These are phyloP conservation scores for Epichloe amarillans DNA, from an alignment of 2,329 filamentous ascomycete genomes.

Conservation along the genomic window DNA sequence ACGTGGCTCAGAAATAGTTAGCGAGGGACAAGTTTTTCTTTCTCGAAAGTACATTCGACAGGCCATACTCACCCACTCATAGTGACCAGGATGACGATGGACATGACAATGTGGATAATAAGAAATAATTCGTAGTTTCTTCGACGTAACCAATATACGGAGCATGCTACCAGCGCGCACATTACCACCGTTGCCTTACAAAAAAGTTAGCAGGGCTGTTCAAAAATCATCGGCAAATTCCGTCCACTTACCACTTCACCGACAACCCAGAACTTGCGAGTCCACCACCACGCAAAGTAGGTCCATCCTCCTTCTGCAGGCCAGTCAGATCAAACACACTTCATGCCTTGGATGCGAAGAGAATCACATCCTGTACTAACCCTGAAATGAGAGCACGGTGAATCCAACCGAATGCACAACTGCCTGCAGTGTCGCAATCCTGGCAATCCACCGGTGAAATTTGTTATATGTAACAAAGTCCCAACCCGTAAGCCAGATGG, in stretches of 20 bases:
- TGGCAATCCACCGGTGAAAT: conserved; percentile 54
- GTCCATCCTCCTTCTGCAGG: conserved; percentile 24
- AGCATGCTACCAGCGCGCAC: conserved; percentile 32
- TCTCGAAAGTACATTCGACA: background rate
- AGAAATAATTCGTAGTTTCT: conserved; percentile 40
- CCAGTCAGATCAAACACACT: background rate
- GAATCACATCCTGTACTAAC: conserved; percentile 10
- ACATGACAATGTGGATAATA: conserved; percentile 36
- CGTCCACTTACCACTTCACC: conserved; percentile 28
- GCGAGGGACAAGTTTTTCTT: background rate
- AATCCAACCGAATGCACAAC: conserved; percentile 51
- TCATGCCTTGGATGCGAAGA: background rate
- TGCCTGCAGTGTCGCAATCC: conserved; percentile 47
- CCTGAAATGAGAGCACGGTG: conserved; percentile 28
- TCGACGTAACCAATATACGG: conserved; percentile 36
- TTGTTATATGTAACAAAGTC: conserved; percentile 52
- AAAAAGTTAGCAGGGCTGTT: background rate
- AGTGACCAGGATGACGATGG: conserved; percentile 33
- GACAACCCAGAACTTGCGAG: conserved; percentile 34
- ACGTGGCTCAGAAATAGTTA: conserved; percentile 25
- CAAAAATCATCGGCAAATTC: background rate
- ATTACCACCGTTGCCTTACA: conserved; percentile 31
- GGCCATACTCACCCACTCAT: conserved; percentile 34
- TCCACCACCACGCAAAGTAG: conserved; percentile 24
- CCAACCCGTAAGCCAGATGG: conserved; percentile 57